Percentiles rank a stretch among this genome's conserved stretches.
These are phyloP conservation scores for Epichloe sp. DNA, from an alignment of 2,329 filamentous ascomycete species.

Conservation along the genomic window DNA sequence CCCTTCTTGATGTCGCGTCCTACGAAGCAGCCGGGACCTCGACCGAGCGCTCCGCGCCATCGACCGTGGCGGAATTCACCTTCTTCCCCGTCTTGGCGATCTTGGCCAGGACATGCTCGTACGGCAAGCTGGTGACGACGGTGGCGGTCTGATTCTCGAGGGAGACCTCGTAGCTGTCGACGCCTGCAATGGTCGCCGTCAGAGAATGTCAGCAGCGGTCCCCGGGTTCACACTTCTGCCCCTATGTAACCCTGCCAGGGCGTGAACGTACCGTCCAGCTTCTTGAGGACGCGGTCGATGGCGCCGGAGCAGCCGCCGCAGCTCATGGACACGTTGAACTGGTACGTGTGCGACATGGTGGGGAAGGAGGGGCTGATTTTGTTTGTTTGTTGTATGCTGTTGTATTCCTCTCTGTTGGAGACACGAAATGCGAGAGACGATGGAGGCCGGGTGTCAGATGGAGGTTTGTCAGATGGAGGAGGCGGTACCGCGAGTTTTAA, in stretches of 20 bases:
- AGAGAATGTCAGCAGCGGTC: background rate
- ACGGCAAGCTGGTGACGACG: slow-evolving; percentile 59
- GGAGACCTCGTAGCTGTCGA: slow-evolving; percentile 80
- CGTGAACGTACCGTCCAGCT: slow-evolving; percentile 59
- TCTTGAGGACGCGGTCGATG: slow-evolving; percentile 82
- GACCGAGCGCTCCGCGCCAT: slow-evolving; percentile 46
- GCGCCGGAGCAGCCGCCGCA: slow-evolving; percentile 95
- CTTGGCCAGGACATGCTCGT: slow-evolving; percentile 70
- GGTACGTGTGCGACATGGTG: slow-evolving; percentile 74
- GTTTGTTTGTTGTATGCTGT: background rate
- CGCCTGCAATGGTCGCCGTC: slow-evolving; percentile 38
- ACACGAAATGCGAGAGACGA: background rate
- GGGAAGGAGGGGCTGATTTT: background rate
- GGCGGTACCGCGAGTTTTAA: too few species aligned
- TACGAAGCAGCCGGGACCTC: slow-evolving; percentile 24
- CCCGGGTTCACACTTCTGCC: too few species aligned
- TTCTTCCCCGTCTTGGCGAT: slow-evolving; percentile 95
- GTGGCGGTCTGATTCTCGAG: slow-evolving; percentile 77
- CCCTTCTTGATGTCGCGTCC: background rate
- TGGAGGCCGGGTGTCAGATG: too few species aligned
- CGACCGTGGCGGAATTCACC: slow-evolving; percentile 62
- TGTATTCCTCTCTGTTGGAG: too few species aligned
- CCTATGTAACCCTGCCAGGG: too few species aligned
- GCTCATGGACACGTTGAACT: slow-evolving; percentile 88
- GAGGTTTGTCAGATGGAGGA: too few species aligned